These are phyloP conservation scores for Schizophyllum amplum DNA, from an alignment of 1,284 basidiomycete genomes.

Conservation along the genomic window DNA sequence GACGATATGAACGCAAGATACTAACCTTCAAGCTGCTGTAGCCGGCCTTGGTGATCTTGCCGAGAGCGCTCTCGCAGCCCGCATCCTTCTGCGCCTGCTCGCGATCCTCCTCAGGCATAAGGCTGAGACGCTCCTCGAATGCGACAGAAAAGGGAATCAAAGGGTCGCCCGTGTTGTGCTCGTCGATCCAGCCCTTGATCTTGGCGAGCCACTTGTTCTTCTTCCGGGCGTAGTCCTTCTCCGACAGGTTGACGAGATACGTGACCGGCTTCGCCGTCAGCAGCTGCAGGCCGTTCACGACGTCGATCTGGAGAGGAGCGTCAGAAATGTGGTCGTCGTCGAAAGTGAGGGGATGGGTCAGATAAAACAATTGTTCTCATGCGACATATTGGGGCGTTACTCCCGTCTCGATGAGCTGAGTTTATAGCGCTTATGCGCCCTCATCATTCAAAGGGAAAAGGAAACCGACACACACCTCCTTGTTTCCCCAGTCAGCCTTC, in stretches of 20 bases:
- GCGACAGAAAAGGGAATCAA: constrained; percentile 98
- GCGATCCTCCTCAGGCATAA: constrained; percentile 64
- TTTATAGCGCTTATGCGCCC: constrained; percentile 76
- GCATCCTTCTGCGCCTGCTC: constrained; percentile 70
- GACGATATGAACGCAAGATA: constrained; percentile 14
- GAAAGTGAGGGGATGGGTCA: constrained; percentile 26
- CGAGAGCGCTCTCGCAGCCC: constrained; percentile 66
- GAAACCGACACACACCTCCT: constrained; percentile 69
- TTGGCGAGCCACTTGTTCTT: constrained; percentile 99
- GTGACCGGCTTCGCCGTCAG: constrained; percentile 97
- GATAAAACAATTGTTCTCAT: constrained; percentile 47
- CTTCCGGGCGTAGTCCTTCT: constrained; percentile 92
- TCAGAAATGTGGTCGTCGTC: constrained; percentile 2
- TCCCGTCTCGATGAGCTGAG: constrained; percentile 62
- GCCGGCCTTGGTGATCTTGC: constrained; percentile 90
- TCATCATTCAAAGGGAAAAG: constrained; percentile 44
- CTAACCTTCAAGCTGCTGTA: constrained; percentile 77
- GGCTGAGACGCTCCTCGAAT: constrained; percentile 85
- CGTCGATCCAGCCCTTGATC: constrained; percentile 98
- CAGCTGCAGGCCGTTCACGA: constrained; percentile 88
- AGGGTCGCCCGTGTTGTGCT: constrained; percentile 92
- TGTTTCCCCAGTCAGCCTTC: constrained; percentile 92
- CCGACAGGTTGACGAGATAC: constrained; percentile 97
- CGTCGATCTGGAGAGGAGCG: constrained; percentile 67
- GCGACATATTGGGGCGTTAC: constrained; percentile 56